These are phyloP conservation scores for Luzula sylvatica DNA, from an alignment of 176 grass and related monocot species.

Conservation along the genomic window DNA sequence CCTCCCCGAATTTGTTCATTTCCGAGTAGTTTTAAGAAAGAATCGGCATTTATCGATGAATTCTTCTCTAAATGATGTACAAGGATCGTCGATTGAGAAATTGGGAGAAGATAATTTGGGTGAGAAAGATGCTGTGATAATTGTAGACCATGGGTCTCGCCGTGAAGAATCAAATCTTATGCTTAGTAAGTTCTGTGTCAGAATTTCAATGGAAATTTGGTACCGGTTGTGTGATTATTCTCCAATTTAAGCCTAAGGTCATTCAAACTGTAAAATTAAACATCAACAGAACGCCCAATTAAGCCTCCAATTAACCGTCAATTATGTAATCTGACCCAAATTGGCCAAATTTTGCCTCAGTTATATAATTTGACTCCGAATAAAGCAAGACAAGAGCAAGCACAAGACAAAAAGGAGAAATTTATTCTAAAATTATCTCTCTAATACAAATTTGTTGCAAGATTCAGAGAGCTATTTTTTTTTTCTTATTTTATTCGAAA, in stretches of 20 bases:
- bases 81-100: conserved; percentile 1
- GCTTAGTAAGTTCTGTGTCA: conserved; percentile 48
- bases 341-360: neutral
- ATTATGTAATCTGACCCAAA: conserved; percentile 18
- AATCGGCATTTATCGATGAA: conserved; percentile 20
- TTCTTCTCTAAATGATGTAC: conserved; percentile 1
- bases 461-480: neutral
- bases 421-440: neutral
- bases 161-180: conserved; percentile 82
- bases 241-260: neutral
- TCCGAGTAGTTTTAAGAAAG: conserved; percentile 11
- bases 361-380: neutral
- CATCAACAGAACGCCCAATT: neutral
- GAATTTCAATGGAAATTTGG: neutral
- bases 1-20: conserved; percentile 17
- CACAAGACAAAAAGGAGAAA: neutral
- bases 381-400: neutral
- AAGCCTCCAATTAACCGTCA: neutral
- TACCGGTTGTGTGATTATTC: neutral
- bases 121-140: conserved; percentile 63
- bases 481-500: conserved; percentile 9
- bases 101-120: conserved; percentile 11
- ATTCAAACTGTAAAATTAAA: neutral
- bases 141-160: conserved; percentile 90
- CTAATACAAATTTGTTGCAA: neutral